phyloP scores from a whole-genome alignment of 805 yeast genomes.

The Wickerhamiella lipophila region DNA sequence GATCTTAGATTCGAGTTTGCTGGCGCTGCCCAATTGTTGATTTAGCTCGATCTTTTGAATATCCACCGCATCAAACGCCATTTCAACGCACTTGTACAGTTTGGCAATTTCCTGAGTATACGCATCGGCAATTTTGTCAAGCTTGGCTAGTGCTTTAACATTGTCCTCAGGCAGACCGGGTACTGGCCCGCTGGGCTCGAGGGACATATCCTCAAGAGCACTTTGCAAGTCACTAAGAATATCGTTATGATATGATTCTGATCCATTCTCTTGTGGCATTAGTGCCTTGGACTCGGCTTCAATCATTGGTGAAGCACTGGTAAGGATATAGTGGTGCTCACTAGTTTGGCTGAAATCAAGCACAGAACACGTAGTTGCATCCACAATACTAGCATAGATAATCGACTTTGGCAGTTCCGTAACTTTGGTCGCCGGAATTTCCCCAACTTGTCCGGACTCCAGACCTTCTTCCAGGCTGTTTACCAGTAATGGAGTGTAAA shows the following conservation, averaged over 20 bases:
- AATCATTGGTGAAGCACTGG: neutral
- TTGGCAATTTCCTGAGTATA: conserved; percentile 21
- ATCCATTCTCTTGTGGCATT: too few species aligned
- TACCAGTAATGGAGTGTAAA: neutral
- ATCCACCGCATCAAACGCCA: conserved; percentile 29
- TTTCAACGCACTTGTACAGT: conserved; percentile 29
- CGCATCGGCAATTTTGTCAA: conserved; percentile 19
- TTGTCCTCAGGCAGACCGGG: conserved; percentile 20
- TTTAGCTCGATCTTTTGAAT: conserved; percentile 34
- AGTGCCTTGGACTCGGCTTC: neutral
- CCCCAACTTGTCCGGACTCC: neutral
- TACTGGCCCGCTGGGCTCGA: conserved; percentile 14
- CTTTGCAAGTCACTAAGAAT: neutral
- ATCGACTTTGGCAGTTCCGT: neutral
- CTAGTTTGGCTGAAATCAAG: neutral
- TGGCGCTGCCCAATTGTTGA: conserved; percentile 30
- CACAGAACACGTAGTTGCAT: neutral
- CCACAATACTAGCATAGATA: neutral
- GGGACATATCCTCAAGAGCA: conserved; percentile 1
- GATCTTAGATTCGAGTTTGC: conserved; percentile 19
- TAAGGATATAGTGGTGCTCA: neutral
- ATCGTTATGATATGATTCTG: neutral
- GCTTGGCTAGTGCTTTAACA: conserved; percentile 20
- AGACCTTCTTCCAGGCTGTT: neutral
- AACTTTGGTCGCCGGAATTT: neutral